Evolutionary conservation across 257 asterid species (phyloP), one percentile per base, ranked within the genome.

Genomic region (Cinchona pubescens): DNA sequence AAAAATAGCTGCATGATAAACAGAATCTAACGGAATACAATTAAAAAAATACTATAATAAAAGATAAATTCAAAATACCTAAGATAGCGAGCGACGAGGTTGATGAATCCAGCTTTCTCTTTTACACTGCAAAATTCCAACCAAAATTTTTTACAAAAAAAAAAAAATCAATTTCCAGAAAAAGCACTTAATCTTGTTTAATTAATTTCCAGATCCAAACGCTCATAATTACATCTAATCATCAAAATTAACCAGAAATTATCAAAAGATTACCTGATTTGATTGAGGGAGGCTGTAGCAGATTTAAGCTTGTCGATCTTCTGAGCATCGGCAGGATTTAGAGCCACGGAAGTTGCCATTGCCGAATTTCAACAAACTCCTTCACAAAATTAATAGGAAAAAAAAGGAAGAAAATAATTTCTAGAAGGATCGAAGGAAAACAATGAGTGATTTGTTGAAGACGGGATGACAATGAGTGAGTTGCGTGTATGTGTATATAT

Each of bases 71-170:
- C 11, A 8, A 62, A 60, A 77, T 82, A 94, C 98, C 98, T 94
- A 76, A 94, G 93, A 71, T 89, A 92, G 86, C 98, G 98, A 68
- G 92, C 13, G 66, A 83, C 83, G 65, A 81, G 85, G 81, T 72
- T 78, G 78, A 81, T 81, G 72, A 81, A 83, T 78, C 87, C 87
- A 72, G 83, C 30, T 85, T 92, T 92, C 92, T 94, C 97, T 73
- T 92, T 90, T 23, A 89, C 95, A 84, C 98, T 94, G 88, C 83
- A 83, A 71, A 80, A 69, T 63, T 60, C 14, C 0, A 61, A 65
- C 13, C 25, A 59, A 67, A 14, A 23, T 12, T n/a, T n/a, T n/a
- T n/a, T n/a, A n/a, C n/a, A n/a, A n/a, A n/a, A n/a, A n/a, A n/a
- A n/a, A n/a, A n/a, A n/a, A 63, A 58, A 76, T 2, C 3, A 30